phyloP scores from a whole-genome alignment of 306 rosid species.

The Cucurbita argyrosperma region DNA sequence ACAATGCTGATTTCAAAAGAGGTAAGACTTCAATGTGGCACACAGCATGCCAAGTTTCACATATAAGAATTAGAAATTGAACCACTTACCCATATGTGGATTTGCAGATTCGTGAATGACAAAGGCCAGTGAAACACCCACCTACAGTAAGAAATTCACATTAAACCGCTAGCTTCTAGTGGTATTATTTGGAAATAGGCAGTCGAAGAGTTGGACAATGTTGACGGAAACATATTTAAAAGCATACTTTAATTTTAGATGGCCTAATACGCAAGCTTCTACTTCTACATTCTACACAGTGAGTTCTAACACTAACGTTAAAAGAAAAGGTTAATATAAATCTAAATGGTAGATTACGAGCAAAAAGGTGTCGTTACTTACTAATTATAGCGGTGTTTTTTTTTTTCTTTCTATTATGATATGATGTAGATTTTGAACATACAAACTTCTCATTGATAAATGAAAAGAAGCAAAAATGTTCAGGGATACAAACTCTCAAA shows the following conservation, averaged over 20 bases:
- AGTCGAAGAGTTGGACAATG: not conserved
- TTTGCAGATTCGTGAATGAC: constrained; percentile 96
- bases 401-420: not conserved
- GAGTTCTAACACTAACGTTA: not conserved
- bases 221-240: not conserved
- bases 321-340: not conserved
- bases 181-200: not conserved
- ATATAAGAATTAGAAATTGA: not conserved
- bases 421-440: not conserved
- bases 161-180: not conserved
- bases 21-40: not conserved
- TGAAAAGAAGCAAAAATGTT: too few species aligned
- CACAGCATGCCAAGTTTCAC: not conserved
- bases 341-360: not conserved
- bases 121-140: constrained; percentile 85
- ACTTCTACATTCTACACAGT: not conserved
- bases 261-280: not conserved
- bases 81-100: constrained; percentile 82
- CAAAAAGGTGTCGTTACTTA: not conserved
- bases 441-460: too few species aligned
- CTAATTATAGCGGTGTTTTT: not conserved
- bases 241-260: not conserved
- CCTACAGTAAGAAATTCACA: constrained; percentile 36
- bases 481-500: too few species aligned
- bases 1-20: not conserved